Percentiles rank a stretch among this genome's conserved stretches.
Conservation (phyloP, 257 asterid species). For the Penstemon eatonii region DNA sequence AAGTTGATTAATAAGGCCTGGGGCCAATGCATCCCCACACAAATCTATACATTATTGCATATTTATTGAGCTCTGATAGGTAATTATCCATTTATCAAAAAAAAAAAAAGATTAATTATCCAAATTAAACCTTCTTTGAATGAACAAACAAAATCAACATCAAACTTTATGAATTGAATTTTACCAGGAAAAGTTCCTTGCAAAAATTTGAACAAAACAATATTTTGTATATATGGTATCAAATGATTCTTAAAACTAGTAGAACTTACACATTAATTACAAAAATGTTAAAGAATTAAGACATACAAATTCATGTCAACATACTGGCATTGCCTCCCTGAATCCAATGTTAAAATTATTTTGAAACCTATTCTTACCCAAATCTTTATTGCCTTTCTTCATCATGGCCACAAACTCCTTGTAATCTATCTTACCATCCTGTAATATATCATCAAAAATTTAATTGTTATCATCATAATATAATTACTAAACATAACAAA, state of each 20-base stretch:
- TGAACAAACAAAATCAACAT: constrained; percentile 2
- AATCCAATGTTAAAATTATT: constrained; percentile 37
- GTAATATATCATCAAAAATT: background rate
- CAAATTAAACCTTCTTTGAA: constrained; percentile 16
- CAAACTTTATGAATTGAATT: constrained; percentile 18
- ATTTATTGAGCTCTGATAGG: background rate
- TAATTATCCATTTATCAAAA: constrained; percentile 1
- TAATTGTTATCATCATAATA: background rate
- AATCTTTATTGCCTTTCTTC: constrained; percentile 48
- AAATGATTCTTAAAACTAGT: background rate
- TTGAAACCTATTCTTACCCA: constrained; percentile 43
- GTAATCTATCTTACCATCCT: constrained; percentile 50
- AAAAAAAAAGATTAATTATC: background rate
- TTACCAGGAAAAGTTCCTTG: constrained; percentile 14
- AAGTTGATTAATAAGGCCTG: constrained; percentile 21
- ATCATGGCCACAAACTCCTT: constrained; percentile 55
- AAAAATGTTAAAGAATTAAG: background rate
- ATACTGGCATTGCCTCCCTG: constrained; percentile 40
- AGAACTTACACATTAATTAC: background rate
- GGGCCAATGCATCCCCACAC: constrained; percentile 31
- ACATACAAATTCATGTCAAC: constrained; percentile 20
- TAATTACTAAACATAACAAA: background rate
- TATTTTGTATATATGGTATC: constrained; percentile 13
- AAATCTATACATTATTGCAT: constrained; percentile 20
- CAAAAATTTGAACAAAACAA: constrained; percentile 26